Evolutionary conservation across 129 eudicot species (phyloP), one percentile per base, ranked within the genome.

Genomic region (Chrysanthemum lavandulifolium): DNA sequence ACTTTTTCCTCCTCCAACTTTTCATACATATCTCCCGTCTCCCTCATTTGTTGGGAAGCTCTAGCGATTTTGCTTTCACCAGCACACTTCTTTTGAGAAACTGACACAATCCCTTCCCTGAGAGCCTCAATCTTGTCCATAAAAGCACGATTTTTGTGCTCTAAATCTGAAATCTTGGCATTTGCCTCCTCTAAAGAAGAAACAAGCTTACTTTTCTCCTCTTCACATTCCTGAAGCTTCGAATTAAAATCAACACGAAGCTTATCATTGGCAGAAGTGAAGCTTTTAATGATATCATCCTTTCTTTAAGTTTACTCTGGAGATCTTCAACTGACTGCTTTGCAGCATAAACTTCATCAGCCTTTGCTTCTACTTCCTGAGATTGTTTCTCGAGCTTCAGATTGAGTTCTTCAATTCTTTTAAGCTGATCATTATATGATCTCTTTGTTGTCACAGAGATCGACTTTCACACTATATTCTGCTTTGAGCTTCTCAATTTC

Each of bases 401-500:
- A 71, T 76, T 79, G 0, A 81, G 82, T 73, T 85, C 97, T 86
- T 84, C 88, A 47, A 77, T 81, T 74, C 77, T 88, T 74, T 71
- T 79, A 12, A 74, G 43, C 56, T 77, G 87, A 63, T 91, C 91
- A 71, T 53, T 61, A 47, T 85, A 77, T 65, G 83, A 78, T 78
- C 83, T 87, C 79, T 74, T 91, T 67, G 54, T 71, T 82, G 53
- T 87, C 91, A 13, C 85, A 79, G 10, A 82, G 77, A 60, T 87
- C 76, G 2, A 61, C 65, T 78, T 87, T 91, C 12, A 33, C 74
- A 60, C 68, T 61, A 70, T 65, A 73, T 52, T 87, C 91, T 18
- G 71, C 78, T 67, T 73, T 84, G 31, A 91, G 85, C 83, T 49
- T 87, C 55, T 87, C 95, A 23, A 89, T 78, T 80, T 87, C 96